Percentiles rank a stretch among this genome's conserved stretches.
phyloP scores from a whole-genome alignment of 805 yeast species.

The Candida lessepsii region DNA sequence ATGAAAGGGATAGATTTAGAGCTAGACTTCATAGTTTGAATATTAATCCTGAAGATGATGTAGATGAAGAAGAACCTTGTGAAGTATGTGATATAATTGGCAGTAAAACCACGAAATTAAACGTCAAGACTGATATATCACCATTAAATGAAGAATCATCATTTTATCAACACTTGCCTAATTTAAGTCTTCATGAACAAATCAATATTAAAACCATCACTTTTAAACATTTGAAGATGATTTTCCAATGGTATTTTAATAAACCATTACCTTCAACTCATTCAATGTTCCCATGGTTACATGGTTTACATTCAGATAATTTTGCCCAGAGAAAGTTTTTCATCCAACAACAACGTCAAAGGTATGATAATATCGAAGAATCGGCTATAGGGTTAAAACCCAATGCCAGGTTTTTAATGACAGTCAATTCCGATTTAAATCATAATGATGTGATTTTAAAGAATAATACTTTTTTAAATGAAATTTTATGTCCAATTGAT shows the following conservation, averaged over 20 bases:
- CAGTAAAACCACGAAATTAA: conserved; percentile 38
- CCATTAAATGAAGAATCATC: conserved; percentile 6
- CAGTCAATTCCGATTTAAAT: conserved; percentile 21
- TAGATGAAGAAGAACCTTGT: conserved; percentile 18
- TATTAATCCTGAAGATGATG: conserved; percentile 11
- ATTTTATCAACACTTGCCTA: conserved; percentile 1
- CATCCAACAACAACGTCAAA: conserved; percentile 27
- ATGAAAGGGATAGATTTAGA: conserved; percentile 42
- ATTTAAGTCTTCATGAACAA: neutral
- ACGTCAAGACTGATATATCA: conserved; percentile 14
- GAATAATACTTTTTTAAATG: conserved; percentile 54
- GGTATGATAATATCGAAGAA: neutral
- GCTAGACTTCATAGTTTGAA: conserved; percentile 39
- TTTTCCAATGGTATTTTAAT: conserved; percentile 40
- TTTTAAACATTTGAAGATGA: conserved; percentile 15
- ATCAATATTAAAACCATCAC: conserved; percentile 18
- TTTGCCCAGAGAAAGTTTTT: conserved; percentile 53
- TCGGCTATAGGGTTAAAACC: conserved; percentile 9
- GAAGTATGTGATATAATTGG: conserved; percentile 38
- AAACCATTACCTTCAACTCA: conserved; percentile 58
- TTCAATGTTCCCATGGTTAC: conserved; percentile 86
- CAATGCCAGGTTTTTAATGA: conserved; percentile 39
- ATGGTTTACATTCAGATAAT: conserved; percentile 64
- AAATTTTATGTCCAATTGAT: conserved; percentile 51
- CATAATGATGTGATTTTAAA: conserved; percentile 33